Evolutionary conservation across 169 alveolate genomes (phyloP), one percentile per base, ranked within the genome.

Genomic region (Cryptosporidium felis): DNA sequence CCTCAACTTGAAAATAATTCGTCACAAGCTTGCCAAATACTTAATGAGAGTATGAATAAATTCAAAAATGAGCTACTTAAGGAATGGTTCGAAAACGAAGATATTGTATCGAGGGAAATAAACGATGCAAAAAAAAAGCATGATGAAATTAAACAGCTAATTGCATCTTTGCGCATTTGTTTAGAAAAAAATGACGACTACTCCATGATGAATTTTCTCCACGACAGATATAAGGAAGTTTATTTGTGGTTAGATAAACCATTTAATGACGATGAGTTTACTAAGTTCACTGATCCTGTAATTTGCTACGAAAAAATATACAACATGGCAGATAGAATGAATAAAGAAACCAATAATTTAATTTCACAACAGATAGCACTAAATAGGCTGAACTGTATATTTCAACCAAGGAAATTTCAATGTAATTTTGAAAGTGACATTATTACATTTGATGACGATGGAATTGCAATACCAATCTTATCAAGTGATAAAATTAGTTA

Each of bases 401-500:
- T 74, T 53, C 85, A 74, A 53, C 85, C 85, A n/a, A 74, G 85
- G 21, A 74, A 74, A n/a, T 74, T 74, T n/a, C 85, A 74, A 74
- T 74, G 85, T 32, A 74, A 74, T 40, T 56, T 41, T 74, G 85
- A 74, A 30, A 74, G 67, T 23, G 85, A 74, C 26, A 74, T 74
- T n/a, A 74, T 74, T 53, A 56, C 85, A 9, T 74, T 74, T 36
- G 85, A 74, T 14, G 85, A 74, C 41, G 85, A 74, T 49, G 85
- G 85, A 18, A 74, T 74, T 56, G 74, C 65, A 14, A 74, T 74
- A 26, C 85, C 85, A 23, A 38, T 74, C 36, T 41, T 74, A 26
- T 74, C 85, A 12, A 74, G 65, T 21, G 67, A 74, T 16, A 74
- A 74, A 56, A 74, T 74, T 36, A 74, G 67, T 53, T 74, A 67